A percentile compares a stretch with the other conserved stretches of the same genome.
Conservation (phyloP, 2,329 filamentous ascomycete genomes). For the Penicillium sp. region DNA sequence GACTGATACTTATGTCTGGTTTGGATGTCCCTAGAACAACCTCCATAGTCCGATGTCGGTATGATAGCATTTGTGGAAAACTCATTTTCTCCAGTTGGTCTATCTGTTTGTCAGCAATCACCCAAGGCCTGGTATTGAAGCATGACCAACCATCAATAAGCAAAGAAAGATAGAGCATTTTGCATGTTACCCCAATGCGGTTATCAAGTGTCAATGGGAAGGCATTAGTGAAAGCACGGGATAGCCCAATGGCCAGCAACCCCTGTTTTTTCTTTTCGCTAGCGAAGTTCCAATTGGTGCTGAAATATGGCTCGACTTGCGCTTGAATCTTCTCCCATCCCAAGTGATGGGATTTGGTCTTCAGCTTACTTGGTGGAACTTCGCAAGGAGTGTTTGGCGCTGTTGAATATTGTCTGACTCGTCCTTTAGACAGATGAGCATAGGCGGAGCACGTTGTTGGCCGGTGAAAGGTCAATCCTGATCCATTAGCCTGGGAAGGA, state of each 20-base stretch:
- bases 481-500: background rate
- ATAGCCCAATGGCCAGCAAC: slow-evolving; percentile 17
- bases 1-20: slow-evolving; percentile 5
- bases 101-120: slow-evolving; percentile 4
- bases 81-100: slow-evolving; percentile 24
- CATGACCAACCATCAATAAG: slow-evolving; percentile 19
- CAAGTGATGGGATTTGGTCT: slow-evolving; percentile 14
- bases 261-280: slow-evolving; percentile 14
- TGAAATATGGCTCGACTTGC: slow-evolving; percentile 19
- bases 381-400: slow-evolving; percentile 1
- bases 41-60: slow-evolving; percentile 12
- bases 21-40: slow-evolving; percentile 7
- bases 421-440: background rate
- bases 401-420: slow-evolving; percentile 4
- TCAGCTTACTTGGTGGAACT: slow-evolving; percentile 7
- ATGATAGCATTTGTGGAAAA: slow-evolving; percentile 15
- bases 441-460: background rate
- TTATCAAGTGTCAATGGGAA: slow-evolving; percentile 16
- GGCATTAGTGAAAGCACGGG: slow-evolving; percentile 18
- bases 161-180: slow-evolving; percentile 17
- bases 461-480: background rate
- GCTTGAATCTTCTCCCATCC: slow-evolving; percentile 18
- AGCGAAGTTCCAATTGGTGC: slow-evolving; percentile 15
- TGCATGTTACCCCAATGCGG: slow-evolving; percentile 16
- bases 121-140: too few species aligned